A percentile compares a stretch with the other conserved stretches of the same genome.
phyloP scores from a whole-genome alignment of 495 filamentous ascomycete species.

The Clavariopsis aquatica region DNA sequence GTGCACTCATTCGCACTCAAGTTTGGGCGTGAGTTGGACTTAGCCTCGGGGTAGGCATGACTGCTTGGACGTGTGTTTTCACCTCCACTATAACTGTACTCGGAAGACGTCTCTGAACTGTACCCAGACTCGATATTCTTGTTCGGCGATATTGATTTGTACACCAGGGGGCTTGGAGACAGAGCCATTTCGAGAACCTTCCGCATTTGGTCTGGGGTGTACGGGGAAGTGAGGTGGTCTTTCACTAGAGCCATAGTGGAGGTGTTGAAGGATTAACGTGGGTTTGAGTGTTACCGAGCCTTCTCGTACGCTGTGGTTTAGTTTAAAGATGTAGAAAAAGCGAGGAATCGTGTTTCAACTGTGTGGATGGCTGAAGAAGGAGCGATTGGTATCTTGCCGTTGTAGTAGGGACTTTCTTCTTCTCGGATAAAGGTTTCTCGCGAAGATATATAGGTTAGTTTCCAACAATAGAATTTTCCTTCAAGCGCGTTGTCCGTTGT shows the following conservation, averaged over 20 bases:
- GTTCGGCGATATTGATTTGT: background rate
- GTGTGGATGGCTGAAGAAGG: too few relatives aligned
- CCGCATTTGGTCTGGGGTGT: constrained; percentile 6
- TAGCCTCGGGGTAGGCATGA: background rate
- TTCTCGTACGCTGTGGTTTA: too few relatives aligned
- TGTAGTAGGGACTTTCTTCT: too few relatives aligned
- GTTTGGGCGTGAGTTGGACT: background rate
- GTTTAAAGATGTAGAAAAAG: too few relatives aligned
- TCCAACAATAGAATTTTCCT: too few relatives aligned
- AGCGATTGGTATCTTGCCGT: too few relatives aligned
- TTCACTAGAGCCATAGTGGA: background rate
- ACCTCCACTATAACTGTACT: background rate
- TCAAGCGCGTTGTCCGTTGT: too few relatives aligned
- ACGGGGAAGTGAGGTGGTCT: background rate
- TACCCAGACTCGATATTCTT: background rate
- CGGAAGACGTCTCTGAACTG: background rate
- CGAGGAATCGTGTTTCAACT: too few relatives aligned
- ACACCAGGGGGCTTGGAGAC: background rate
- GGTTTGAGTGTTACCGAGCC: background rate
- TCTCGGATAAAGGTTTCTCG: too few relatives aligned
- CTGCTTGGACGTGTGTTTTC: background rate
- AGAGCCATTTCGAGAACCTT: constrained; percentile 2
- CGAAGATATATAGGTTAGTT: too few relatives aligned
- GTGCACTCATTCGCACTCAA: background rate
- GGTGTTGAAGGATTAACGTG: background rate